Evolutionary conservation across 805 yeast species (phyloP).

Genomic region (Brettanomyces bruxellensis): DNA sequence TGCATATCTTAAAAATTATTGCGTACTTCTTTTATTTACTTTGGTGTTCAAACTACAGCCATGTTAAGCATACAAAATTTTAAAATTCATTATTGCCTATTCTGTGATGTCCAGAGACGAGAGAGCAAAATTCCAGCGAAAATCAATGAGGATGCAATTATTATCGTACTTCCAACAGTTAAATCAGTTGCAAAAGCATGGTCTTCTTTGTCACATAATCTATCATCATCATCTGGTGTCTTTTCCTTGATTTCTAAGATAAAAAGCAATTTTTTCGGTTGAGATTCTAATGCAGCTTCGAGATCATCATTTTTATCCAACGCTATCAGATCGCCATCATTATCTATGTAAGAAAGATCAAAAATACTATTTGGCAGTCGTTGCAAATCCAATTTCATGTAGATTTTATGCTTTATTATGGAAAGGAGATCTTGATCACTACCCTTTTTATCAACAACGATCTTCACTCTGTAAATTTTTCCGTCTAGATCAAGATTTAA

Average conservation of each 20-base stretch:
- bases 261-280: constrained; percentile 6
- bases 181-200: not conserved
- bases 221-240: not conserved
- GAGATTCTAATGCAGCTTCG: constrained; percentile 14
- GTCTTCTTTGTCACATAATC: not conserved
- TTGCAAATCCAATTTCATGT: constrained; percentile 16
- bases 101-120: not conserved
- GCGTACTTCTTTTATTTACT: too few relatives aligned
- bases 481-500: constrained; percentile 11
- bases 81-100: not conserved
- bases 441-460: constrained; percentile 6
- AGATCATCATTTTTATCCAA: constrained; percentile 28
- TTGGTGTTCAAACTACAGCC: too few relatives aligned
- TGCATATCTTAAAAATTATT: too few relatives aligned
- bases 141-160: not conserved
- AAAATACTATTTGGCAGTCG: constrained; percentile 9
- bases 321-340: constrained; percentile 27
- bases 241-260: constrained; percentile 9
- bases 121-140: not conserved
- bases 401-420: constrained; percentile 9
- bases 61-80: too few relatives aligned
- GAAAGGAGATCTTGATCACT: constrained; percentile 2
- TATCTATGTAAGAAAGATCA: constrained; percentile 30
- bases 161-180: not conserved
- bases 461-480: constrained; percentile 18